Percentiles rank a stretch among this genome's conserved stretches.
Evolutionary conservation across 2,329 filamentous ascomycete species (phyloP).

Genomic region (Elsinoe arachidis): DNA sequence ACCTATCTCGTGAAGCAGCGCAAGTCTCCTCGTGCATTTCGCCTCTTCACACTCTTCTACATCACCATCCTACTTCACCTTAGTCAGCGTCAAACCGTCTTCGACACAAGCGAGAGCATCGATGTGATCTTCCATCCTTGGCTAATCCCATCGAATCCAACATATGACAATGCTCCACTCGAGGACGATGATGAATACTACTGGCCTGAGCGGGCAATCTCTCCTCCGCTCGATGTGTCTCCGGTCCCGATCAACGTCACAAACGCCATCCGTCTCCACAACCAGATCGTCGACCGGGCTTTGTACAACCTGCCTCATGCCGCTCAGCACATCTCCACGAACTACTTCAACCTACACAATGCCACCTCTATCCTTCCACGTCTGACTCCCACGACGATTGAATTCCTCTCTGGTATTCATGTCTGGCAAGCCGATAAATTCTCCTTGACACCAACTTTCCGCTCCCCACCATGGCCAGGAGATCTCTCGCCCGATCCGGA

Average conservation of each 20-base stretch:
- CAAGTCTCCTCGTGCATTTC: neutral
- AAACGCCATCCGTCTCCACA: conserved; percentile 11
- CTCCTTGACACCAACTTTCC: neutral
- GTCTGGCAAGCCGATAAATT: conserved; percentile 7
- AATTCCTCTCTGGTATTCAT: conserved; percentile 7
- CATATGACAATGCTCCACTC: neutral
- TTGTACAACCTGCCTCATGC: neutral
- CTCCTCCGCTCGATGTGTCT: neutral
- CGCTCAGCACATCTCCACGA: neutral
- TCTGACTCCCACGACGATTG: neutral
- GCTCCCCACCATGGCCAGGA: neutral
- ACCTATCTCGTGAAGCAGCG: neutral
- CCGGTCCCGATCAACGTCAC: conserved; percentile 3
- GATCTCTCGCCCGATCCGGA: neutral
- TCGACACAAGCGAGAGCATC: neutral
- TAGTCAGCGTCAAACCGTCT: neutral
- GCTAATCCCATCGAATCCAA: neutral
- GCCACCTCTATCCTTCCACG: neutral
- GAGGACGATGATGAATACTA: neutral
- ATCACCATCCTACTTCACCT: neutral
- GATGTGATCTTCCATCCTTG: neutral
- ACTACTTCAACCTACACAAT: conserved; percentile 7
- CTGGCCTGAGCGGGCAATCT: neutral
- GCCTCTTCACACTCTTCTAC: neutral
- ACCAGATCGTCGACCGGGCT: conserved; percentile 3